Percentiles rank a stretch among this genome's conserved stretches.
Conservation (phyloP, 345 rosid species). For the Citrus reticulata region DNA sequence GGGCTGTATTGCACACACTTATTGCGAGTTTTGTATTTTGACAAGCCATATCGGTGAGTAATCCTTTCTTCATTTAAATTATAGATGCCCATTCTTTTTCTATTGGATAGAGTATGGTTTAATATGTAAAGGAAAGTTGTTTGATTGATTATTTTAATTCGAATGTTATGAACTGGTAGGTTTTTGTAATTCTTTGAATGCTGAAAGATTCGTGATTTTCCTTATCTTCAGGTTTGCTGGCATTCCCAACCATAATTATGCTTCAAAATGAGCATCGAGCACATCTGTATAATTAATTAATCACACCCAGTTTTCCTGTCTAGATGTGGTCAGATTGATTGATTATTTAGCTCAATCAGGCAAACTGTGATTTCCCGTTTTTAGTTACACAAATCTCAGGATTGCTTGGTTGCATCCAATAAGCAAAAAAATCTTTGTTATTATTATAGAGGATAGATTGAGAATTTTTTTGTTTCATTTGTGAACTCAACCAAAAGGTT, state of each 20-base stretch:
- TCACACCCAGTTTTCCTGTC: background rate
- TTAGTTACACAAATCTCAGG: slow-evolving; percentile 30
- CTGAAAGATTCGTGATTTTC: background rate
- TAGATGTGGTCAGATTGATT: slow-evolving; percentile 24
- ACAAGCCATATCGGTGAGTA: slow-evolving; percentile 39
- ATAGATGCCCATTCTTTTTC: background rate
- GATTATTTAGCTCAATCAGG: slow-evolving; percentile 38
- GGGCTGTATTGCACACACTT: slow-evolving; percentile 86
- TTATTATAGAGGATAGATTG: slow-evolving; percentile 11
- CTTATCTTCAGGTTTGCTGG: slow-evolving; percentile 23
- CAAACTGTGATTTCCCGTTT: slow-evolving; percentile 35
- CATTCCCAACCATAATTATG: background rate
- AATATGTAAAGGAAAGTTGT: background rate
- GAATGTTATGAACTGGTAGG: background rate
- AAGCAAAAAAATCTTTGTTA: slow-evolving; percentile 4
- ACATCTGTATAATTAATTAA: background rate
- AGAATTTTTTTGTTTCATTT: background rate
- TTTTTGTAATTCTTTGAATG: background rate
- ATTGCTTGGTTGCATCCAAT: slow-evolving; percentile 37
- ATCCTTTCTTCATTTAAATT: background rate
- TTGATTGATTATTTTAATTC: background rate
- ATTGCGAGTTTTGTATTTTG: slow-evolving; percentile 67
- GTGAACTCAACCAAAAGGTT: slow-evolving; percentile 14
- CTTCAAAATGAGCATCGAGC: background rate
- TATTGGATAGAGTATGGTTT: background rate